phyloP scores from a whole-genome alignment of 2,329 filamentous ascomycete species.

The Paracorniculantispora psalliotae region DNA sequence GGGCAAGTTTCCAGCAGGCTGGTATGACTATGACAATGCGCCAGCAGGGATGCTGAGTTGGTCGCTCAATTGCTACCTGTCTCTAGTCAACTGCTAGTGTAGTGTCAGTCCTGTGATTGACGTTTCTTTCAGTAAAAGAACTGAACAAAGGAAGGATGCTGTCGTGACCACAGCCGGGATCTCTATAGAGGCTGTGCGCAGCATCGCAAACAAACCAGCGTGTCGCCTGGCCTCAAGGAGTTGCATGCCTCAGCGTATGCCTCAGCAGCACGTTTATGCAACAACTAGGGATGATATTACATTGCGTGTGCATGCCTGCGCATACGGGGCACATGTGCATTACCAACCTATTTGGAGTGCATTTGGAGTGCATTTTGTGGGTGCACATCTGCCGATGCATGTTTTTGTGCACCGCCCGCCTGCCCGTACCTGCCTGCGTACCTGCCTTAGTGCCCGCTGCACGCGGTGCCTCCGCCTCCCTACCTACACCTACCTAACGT shows the following conservation, averaged over 20 bases:
- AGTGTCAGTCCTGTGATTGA: too few relatives aligned
- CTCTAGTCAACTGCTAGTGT: too few relatives aligned
- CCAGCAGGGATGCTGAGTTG: background rate
- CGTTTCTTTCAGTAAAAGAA: too few relatives aligned
- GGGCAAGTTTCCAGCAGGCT: background rate
- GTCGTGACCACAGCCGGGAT: background rate
- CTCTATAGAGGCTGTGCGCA: background rate
- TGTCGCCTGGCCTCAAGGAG: background rate
- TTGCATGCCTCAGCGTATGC: background rate
- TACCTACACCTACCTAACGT: background rate
- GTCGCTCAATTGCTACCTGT: too few relatives aligned
- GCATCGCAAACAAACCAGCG: background rate
- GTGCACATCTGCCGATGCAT: background rate
- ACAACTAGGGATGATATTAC: too few relatives aligned
- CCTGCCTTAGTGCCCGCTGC: constrained; percentile 7
- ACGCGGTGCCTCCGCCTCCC: background rate
- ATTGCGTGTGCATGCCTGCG: background rate
- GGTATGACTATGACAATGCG: background rate
- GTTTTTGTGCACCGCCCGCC: too few relatives aligned
- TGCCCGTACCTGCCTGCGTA: background rate
- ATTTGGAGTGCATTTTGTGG: background rate
- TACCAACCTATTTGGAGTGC: too few relatives aligned
- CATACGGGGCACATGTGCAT: background rate
- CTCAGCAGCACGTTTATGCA: constrained; percentile 1
- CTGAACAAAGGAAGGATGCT: too few relatives aligned